Base-by-base conservation (phyloP, 441 rosid species). In the Omphalea diandra region DNA sequence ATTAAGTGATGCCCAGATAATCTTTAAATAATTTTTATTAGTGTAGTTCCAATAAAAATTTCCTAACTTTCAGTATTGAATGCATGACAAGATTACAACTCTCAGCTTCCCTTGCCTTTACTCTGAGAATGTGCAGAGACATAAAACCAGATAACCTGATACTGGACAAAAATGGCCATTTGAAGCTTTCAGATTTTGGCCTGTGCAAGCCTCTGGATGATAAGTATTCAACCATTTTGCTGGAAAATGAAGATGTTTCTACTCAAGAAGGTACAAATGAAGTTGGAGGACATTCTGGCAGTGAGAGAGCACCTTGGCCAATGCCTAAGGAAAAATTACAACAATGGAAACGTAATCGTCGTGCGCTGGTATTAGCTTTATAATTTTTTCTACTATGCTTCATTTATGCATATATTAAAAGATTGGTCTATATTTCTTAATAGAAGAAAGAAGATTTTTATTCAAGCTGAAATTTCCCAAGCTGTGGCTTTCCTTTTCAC, bases 131-230 rank as follows among this genome's bases (percentile, higher is more conserved):
- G 59, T 83, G 75, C 73, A 89, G 98, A 90, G 97, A 94, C 77
- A 91, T 94, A 70, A 94, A 91, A 69, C 97, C 98, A 64, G 98
- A 91, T 73, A 94, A 94, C 78, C 82, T 94, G 81, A 91, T 91
- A 68, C 82, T 94, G 78, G 96, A 94, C 82, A 88, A 83, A 83
- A 85, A 85, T 79, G 98, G 98, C 67, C 98, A 94, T 81, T 68
- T 94, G 82, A 94, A 94, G 90, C 98, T 94, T 74, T 94, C 98
- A 68, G 98, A 94, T 84, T 93, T 93, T 86, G 98, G 98, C 32
- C 79, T 93, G 82, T 93, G 98, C 82, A 93, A 93, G 82, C 96
- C 98, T 63, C 84, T 93, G 5, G 91, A 91, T 84, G 94, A 86
- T 33, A 93, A 91, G 76, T 93, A 89, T 80, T 91, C 98, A 44